Conservation (phyloP, 2,329 filamentous ascomycete species). For the Phoma sp. region DNA sequence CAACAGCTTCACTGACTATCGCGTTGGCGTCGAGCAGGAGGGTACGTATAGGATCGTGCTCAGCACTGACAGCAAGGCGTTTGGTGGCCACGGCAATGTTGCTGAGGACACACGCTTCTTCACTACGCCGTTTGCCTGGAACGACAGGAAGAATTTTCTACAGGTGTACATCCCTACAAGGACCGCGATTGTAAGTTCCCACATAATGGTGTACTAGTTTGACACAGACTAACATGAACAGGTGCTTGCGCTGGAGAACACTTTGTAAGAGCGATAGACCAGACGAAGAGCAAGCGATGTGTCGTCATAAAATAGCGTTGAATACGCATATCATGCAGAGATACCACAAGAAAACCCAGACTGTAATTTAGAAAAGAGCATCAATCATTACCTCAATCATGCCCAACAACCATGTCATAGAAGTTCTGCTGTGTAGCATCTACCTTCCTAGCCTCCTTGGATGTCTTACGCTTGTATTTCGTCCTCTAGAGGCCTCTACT, state of each 20-base stretch:
- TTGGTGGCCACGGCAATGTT: constrained; percentile 80
- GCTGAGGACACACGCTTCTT: constrained; percentile 86
- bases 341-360: constrained; percentile 11
- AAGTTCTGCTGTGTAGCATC: too few species aligned
- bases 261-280: constrained; percentile 22
- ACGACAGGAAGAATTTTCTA: constrained; percentile 84
- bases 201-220: not conserved
- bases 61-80: constrained; percentile 76
- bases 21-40: constrained; percentile 81
- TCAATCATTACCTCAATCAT: not conserved
- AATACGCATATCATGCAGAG: not conserved
- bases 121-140: constrained; percentile 90
- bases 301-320: not conserved
- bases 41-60: constrained; percentile 89
- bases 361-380: constrained; percentile 3
- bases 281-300: not conserved
- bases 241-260: constrained; percentile 38
- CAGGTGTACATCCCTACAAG: constrained; percentile 89
- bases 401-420: too few species aligned
- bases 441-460: too few species aligned
- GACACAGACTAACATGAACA: constrained; percentile 16
- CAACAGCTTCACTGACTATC: constrained; percentile 87
- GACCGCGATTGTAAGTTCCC: constrained; percentile 74
- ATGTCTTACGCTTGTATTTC: too few species aligned
- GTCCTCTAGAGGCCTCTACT: too few species aligned